These are phyloP conservation scores for Nidularia pulvinata DNA, from an alignment of 768 basidiomycete species.

Conservation along the genomic window DNA sequence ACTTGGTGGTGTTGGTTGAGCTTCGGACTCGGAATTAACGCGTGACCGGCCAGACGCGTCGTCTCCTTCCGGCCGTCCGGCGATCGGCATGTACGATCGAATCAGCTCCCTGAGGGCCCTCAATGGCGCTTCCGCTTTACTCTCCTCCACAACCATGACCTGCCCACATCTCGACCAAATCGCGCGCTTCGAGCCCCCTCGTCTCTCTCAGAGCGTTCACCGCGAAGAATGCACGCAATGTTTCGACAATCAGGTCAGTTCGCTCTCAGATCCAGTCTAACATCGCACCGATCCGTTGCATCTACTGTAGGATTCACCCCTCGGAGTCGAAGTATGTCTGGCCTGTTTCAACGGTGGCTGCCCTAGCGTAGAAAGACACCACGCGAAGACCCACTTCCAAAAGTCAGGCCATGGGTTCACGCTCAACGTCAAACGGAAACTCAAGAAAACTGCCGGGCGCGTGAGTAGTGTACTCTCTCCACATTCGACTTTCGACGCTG, in stretches of 20 bases:
- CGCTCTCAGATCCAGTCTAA: neutral
- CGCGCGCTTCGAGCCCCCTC: constrained; percentile 50
- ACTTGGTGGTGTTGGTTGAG: too few relatives aligned
- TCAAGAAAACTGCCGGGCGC: constrained; percentile 61
- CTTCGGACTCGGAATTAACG: too few relatives aligned
- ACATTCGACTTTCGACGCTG: constrained; percentile 1
- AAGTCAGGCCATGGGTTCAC: constrained; percentile 77
- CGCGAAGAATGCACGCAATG: constrained; percentile 97
- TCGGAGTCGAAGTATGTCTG: constrained; percentile 89
- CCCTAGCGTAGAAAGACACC: constrained; percentile 57
- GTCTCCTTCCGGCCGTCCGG: too few relatives aligned
- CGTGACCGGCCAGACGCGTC: too few relatives aligned
- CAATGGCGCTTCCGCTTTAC: too few relatives aligned
- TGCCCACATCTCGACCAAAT: constrained; percentile 48
- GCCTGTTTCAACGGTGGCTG: constrained; percentile 96
- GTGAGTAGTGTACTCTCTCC: constrained; percentile 42
- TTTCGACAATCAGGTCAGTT: constrained; percentile 85
- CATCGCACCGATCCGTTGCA: constrained; percentile 1
- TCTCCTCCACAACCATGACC: neutral
- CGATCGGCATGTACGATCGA: too few relatives aligned
- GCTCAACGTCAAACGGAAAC: constrained; percentile 76
- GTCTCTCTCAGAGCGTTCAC: constrained; percentile 71
- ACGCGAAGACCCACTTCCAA: constrained; percentile 70
- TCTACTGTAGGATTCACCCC: constrained; percentile 55
- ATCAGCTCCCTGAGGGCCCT: too few relatives aligned